Evolutionary conservation across 1,284 basidiomycete species (phyloP), one percentile per base, ranked within the genome.

Genomic region (Ganoderma leucocontextum): DNA sequence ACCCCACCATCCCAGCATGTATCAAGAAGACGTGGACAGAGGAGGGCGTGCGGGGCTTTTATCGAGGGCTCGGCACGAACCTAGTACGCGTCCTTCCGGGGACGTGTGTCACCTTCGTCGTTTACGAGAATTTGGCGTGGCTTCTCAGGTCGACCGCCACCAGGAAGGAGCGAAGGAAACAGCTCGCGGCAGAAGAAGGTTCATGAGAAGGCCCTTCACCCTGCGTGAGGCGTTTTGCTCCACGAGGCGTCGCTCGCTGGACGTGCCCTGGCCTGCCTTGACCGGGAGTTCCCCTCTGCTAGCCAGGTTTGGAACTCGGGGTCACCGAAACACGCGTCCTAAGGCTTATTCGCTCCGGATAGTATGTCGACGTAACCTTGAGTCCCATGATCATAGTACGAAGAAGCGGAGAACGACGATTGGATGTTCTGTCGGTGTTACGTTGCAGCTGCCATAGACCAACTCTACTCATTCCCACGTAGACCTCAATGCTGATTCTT

Each of bases 51-150:
- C 82, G 85, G 63, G 97, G 95, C 0, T 99, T 99, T 80, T 99
- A 99, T 82, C 95, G 97, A 70, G 97, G 97, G 0, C 85, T 99
- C 19, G 96, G 91, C 6, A 96, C 96, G n/a, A 99, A 99, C 78
- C 87, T 97, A n/a, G 90, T 99, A 15, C 89, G 97, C 41, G 96
- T 99, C 62, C 85, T 99, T 10, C 97, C 97, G 0, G 97, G 97
- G 25, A 99, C 97, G 0, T 99, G 97, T 79, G 95, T 98, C 61
- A 99, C 97, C 1, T 98, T 99, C 77, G 97, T 99, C 47, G 96
- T 98, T 22, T 99, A 99, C 78, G 98, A 99, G 80, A 98, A 99
- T 76, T 78, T 97, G 63, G 94, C 94, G 0, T 96, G 94, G 95
- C 78, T 93, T 36, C 83, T 96, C 68, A 84, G 92, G 73, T 87